These are phyloP conservation scores for Polyporus tsugae DNA, from an alignment of 1,284 basidiomycete species.

Conservation along the genomic window DNA sequence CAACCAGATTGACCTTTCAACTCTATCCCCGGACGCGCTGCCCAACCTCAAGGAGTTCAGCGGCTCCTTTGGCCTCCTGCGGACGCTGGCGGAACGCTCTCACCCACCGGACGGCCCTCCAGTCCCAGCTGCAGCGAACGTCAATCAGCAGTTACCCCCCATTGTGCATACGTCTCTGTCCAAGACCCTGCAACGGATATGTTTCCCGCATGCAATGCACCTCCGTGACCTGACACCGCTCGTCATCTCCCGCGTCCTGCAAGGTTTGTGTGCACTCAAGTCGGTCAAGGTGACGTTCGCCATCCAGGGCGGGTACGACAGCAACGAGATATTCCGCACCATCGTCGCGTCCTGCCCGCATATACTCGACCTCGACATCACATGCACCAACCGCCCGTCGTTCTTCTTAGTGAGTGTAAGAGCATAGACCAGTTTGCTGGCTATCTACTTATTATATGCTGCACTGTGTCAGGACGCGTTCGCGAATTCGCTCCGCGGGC, in stretches of 20 bases:
- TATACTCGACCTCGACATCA: conserved; percentile 66
- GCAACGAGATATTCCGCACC: conserved; percentile 69
- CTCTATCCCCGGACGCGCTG: conserved; percentile 55
- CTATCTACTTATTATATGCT: not conserved
- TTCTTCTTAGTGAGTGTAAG: conserved; percentile 66
- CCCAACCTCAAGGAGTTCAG: conserved; percentile 61
- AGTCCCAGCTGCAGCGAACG: conserved; percentile 15
- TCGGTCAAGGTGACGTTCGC: conserved; percentile 69
- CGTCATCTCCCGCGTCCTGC: conserved; percentile 62
- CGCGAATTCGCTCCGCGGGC: conserved; percentile 53
- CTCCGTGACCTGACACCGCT: conserved; percentile 72
- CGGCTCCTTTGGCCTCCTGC: conserved; percentile 69
- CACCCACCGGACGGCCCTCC: conserved; percentile 16
- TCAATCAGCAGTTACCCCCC: conserved; percentile 20
- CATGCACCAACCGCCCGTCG: conserved; percentile 71
- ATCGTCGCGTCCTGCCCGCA: conserved; percentile 70
- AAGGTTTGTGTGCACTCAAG: conserved; percentile 59
- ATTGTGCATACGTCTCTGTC: conserved; percentile 42
- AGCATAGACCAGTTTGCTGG: not conserved
- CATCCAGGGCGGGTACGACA: conserved; percentile 76
- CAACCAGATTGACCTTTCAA: conserved; percentile 59
- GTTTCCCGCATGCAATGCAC: conserved; percentile 69
- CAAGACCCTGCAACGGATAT: conserved; percentile 50
- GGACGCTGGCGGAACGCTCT: conserved; percentile 49
- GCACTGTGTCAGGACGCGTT: conserved; percentile 42